A percentile compares a stretch with the other conserved stretches of the same genome.
These are phyloP conservation scores for Phytophthora megakarya DNA, from an alignment of 352 stramenopile species.

Conservation along the genomic window DNA sequence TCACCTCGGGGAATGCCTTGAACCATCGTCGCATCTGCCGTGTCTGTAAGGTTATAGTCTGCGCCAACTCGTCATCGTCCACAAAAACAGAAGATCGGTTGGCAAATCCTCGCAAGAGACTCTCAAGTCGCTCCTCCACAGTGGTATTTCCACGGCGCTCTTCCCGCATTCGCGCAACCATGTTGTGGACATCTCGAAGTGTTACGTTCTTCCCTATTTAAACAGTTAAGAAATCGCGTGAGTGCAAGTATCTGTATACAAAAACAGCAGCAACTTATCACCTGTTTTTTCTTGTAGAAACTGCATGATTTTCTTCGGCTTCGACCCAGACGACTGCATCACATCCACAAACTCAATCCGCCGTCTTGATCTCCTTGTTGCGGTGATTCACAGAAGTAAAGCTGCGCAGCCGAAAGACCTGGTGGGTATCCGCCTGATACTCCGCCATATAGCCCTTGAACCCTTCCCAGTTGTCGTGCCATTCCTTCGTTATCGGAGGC, in stretches of 20 bases:
- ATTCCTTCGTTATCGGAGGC: constrained; percentile 4
- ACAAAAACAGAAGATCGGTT: constrained; percentile 7
- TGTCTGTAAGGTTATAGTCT: constrained; percentile 11
- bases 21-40: constrained; percentile 9
- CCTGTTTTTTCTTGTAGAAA: background rate
- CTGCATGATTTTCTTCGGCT: constrained; percentile 8
- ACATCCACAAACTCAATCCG: background rate
- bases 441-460: background rate
- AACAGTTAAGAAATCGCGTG: background rate
- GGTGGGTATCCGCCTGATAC: constrained; percentile 8
- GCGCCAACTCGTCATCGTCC: background rate
- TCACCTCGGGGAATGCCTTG: constrained; percentile 7
- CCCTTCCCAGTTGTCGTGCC: constrained; percentile 5
- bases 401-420: constrained; percentile 11
- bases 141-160: background rate
- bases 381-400: constrained; percentile 1
- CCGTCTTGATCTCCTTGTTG: constrained; percentile 7
- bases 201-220: background rate
- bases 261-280: too few species aligned
- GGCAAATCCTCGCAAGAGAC: background rate
- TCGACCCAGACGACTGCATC: constrained; percentile 2
- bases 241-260: background rate
- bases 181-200: constrained; percentile 3
- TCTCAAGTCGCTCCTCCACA: background rate
- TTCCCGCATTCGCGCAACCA: background rate